Base-by-base conservation (phyloP, 179 eudicot genomes). In the Beta macrorhiza region DNA sequence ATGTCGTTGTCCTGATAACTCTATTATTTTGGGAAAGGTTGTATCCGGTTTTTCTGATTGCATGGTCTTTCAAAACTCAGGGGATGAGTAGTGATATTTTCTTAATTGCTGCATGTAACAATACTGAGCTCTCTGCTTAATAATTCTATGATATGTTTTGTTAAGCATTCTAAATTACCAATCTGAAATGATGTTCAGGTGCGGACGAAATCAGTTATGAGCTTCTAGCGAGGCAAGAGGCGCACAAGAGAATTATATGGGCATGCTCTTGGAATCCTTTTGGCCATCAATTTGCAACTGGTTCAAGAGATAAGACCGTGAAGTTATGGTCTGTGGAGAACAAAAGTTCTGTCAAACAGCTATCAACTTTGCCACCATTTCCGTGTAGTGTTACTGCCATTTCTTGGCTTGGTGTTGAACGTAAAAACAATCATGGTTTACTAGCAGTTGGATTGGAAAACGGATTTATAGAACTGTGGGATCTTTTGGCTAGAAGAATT, bases 171-270 rank as follows among this genome's bases (percentile, higher is more conserved):
- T 49, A 49, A 7, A 25, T 20, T 63, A 6, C 45, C 7, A 7
- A 19, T 17, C 0, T 44, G 19, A 42, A 10, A 70, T 70, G 51
- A 47, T 65, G 53, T 76, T 29, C 83, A 91, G 97, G 84, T 51
- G 53, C 47, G 1, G 91, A 91, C 37, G 90, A 90, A 78, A 82
- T 87, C 81, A 87, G 78, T 51, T 79, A 89, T 77, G 82, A 89
- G 80, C 92, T 95, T 44, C 73, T 95, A 78, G 81, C 86, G 14
- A 90, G 88, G 87, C 97, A 92, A 83, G 98, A 93, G 83, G 99
- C 95, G 8, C 98, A 95, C 88, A 95, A 95, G 85, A 84, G 99
- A 79, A 93, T 95, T 65, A 92, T 95, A 90, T 95, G 99, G 98
- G 84, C 95, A 20, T 93, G 99, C 82, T 89, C 95, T 32, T 95